Evolutionary conservation across 2,329 filamentous ascomycete genomes (phyloP).

Genomic region (Aspergillus niger): DNA sequence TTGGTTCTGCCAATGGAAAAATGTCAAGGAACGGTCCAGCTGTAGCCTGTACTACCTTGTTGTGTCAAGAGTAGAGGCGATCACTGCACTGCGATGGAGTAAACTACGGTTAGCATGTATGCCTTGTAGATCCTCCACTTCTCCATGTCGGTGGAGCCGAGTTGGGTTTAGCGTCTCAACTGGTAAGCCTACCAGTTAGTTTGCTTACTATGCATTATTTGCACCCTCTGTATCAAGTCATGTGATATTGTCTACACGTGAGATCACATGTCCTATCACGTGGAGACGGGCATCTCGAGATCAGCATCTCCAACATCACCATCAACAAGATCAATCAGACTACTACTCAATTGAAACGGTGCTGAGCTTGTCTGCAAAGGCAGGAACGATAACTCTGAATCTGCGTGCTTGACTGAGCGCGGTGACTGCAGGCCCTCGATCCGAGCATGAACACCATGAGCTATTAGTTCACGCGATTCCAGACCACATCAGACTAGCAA

Average conservation of each 20-base stretch:
- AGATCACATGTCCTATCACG: constrained; percentile 3
- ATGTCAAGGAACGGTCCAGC: background rate
- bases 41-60: background rate
- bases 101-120: too few relatives aligned
- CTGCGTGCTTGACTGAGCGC: background rate
- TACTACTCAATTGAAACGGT: background rate
- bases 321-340: background rate
- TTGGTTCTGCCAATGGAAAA: background rate
- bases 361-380: background rate
- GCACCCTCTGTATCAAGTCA: background rate
- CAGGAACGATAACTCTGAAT: background rate
- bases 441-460: constrained; percentile 12
- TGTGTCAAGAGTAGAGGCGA: constrained; percentile 1
- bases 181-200: too few relatives aligned
- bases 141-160: background rate
- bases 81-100: too few relatives aligned
- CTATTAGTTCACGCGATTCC: constrained; percentile 3
- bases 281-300: background rate
- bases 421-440: background rate
- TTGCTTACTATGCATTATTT: background rate
- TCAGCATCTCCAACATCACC: background rate
- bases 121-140: background rate
- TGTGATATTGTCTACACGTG: background rate
- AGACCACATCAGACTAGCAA: background rate
- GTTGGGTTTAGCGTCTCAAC: background rate